These are phyloP conservation scores for Penicillium desertorum DNA, from an alignment of 495 filamentous ascomycete genomes.

Conservation along the genomic window DNA sequence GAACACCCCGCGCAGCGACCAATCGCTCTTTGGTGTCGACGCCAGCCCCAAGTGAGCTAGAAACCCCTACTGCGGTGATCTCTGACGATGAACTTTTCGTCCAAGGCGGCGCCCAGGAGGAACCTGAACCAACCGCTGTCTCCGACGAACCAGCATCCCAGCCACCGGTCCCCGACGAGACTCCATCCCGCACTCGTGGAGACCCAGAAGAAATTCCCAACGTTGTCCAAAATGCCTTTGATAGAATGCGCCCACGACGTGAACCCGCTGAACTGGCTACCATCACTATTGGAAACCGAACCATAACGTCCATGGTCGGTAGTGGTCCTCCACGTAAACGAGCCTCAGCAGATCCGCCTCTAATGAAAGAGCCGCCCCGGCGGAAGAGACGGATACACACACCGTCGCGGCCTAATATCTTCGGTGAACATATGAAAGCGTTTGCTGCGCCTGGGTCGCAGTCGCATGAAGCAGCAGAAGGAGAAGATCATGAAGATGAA, in stretches of 20 bases:
- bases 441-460: constrained; percentile 73
- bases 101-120: constrained; percentile 9
- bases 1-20: constrained; percentile 4
- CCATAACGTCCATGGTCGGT: constrained; percentile 63
- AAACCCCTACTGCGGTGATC: constrained; percentile 5
- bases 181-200: constrained; percentile 13
- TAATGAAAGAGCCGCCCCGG: constrained; percentile 15
- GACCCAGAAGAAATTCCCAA: constrained; percentile 40
- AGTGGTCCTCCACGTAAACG: constrained; percentile 46
- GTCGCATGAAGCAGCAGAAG: background rate
- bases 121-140: constrained; percentile 3
- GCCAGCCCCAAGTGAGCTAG: constrained; percentile 5
- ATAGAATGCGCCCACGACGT: constrained; percentile 66
- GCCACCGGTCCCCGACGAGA: constrained; percentile 15
- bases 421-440: constrained; percentile 66
- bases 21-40: background rate
- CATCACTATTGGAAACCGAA: constrained; percentile 82
- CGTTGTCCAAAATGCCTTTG: constrained; percentile 61
- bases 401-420: constrained; percentile 47
- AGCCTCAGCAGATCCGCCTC: constrained; percentile 21
- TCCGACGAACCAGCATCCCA: constrained; percentile 14
- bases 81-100: background rate
- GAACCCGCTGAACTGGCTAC: constrained; percentile 72
- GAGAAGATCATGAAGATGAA: constrained; percentile 15
- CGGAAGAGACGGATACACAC: constrained; percentile 43